Percentiles rank a stretch among this genome's conserved stretches.
Conservation (phyloP, 306 rosid genomes). For the Crataegus laevigata region DNA sequence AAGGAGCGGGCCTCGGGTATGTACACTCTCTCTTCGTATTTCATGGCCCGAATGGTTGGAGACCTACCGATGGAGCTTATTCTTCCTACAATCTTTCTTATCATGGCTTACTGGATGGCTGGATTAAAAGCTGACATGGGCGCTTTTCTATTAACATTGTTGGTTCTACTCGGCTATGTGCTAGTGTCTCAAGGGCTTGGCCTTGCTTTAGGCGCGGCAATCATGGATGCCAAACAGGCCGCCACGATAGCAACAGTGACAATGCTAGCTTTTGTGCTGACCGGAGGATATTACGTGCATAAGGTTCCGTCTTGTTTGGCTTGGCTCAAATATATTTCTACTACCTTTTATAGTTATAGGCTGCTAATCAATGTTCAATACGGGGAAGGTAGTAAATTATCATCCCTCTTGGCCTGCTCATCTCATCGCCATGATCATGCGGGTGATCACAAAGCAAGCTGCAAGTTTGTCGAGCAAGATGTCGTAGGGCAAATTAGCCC, state of each 20-base stretch:
- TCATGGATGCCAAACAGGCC: conserved; percentile 92
- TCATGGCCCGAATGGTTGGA: conserved; percentile 72
- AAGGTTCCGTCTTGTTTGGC: conserved; percentile 61
- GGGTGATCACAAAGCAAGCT: conserved; percentile 18
- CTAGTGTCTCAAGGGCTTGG: conserved; percentile 93
- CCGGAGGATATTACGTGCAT: conserved; percentile 88
- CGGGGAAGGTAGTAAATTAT: conserved; percentile 52
- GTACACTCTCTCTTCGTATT: conserved; percentile 76
- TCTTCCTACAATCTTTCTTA: conserved; percentile 70
- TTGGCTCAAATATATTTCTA: conserved; percentile 75
- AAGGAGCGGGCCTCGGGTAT: conserved; percentile 82
- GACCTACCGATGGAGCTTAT: conserved; percentile 91
- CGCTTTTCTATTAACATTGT: conserved; percentile 45
- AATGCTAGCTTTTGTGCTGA: conserved; percentile 79
- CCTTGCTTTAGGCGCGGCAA: conserved; percentile 73
- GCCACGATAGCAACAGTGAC: conserved; percentile 74
- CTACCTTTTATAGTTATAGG: conserved; percentile 66
- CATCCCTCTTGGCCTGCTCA: conserved; percentile 52
- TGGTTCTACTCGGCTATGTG: conserved; percentile 59
- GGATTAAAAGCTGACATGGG: conserved; percentile 53
- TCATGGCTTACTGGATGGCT: conserved; percentile 73
- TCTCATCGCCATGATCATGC: background rate
- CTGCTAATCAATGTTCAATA: conserved; percentile 63
- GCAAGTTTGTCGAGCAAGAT: conserved; percentile 77
- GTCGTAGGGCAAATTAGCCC: conserved; percentile 67